Evolutionary conservation across 78 protist genomes (phyloP), one percentile per base, ranked within the genome.

Genomic region (Goniomonas avonlea): DNA sequence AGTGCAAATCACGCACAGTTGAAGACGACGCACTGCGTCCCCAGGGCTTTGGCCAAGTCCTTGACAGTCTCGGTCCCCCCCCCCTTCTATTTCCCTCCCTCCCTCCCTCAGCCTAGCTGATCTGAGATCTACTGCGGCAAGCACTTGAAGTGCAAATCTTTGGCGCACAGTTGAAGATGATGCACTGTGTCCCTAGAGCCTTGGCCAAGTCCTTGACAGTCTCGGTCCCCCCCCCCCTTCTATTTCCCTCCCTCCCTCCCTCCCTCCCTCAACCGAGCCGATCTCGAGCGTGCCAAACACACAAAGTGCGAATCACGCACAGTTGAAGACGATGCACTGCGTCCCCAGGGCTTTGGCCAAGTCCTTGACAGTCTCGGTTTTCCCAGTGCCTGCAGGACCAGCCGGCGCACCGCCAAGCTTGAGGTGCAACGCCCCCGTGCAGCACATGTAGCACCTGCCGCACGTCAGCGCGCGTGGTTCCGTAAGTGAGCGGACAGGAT

Each of bases 21-120:
- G 68, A 87, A 82, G 23, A 92, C 96, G 3, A 86, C 76, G 66
- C 95, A 94, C 41, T 40, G 69, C 27, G 83, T 37, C 2, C 84
- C 89, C 53, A 94, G n/a, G 3, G 93, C 85, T 76, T 92, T 95
- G 21, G 98, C 89, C 34, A 95, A 69, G 55, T 95, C 98, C 82
- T 91, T 90, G 35, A 89, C 93, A 27, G 98, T 90, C 85, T 92
- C 98, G 17, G 98, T 94, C 87, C n/a, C n/a, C n/a, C n/a, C n/a
- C n/a, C n/a, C n/a, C n/a, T n/a, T n/a, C n/a, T n/a, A n/a, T n/a
- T n/a, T n/a, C n/a, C n/a, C n/a, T n/a, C n/a, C n/a, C n/a, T n/a
- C n/a, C n/a, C n/a, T n/a, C n/a, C n/a, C n/a, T n/a, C n/a, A n/a
- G n/a, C n/a, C n/a, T n/a, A n/a, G n/a, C n/a, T n/a, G n/a, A n/a